phyloP scores from a whole-genome alignment of 2,329 filamentous ascomycete species.

The Allantophomopsis cytisporea region DNA sequence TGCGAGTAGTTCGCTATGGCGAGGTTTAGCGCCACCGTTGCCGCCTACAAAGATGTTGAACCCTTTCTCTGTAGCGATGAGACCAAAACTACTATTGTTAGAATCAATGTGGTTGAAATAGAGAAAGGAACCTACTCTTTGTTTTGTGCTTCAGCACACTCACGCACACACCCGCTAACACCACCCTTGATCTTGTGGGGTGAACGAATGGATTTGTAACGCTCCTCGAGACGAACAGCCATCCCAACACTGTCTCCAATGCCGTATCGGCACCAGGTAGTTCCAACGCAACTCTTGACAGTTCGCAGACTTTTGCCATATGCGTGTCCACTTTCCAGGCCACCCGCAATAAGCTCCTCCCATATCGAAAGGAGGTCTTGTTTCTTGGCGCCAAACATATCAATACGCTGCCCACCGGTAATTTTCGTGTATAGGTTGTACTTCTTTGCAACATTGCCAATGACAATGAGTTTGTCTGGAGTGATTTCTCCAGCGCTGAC shows the following conservation, averaged over 20 bases:
- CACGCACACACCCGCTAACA: constrained; percentile 81
- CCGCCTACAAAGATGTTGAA: constrained; percentile 89
- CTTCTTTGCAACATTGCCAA: constrained; percentile 74
- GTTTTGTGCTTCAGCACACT: constrained; percentile 84
- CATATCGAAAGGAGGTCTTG: constrained; percentile 76
- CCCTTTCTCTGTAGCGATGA: constrained; percentile 85
- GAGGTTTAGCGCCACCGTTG: constrained; percentile 77
- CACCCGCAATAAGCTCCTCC: constrained; percentile 65
- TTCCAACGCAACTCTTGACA: constrained; percentile 85
- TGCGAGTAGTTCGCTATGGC: constrained; percentile 69
- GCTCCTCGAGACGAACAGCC: constrained; percentile 75
- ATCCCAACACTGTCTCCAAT: constrained; percentile 85
- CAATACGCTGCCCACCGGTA: constrained; percentile 81
- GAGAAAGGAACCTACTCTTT: constrained; percentile 51
- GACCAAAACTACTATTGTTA: constrained; percentile 49
- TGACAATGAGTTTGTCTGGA: constrained; percentile 69
- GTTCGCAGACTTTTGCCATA: constrained; percentile 83
- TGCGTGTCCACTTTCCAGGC: constrained; percentile 82
- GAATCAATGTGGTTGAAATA: neutral
- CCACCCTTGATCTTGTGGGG: constrained; percentile 89
- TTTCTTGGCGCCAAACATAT: constrained; percentile 85
- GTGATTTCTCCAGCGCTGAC: constrained; percentile 80
- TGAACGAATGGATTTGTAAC: constrained; percentile 81
- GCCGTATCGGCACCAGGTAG: constrained; percentile 82
- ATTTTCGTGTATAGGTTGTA: constrained; percentile 84